phyloP scores from a whole-genome alignment of 345 rosid species.

The Eucalyptus sp. region DNA sequence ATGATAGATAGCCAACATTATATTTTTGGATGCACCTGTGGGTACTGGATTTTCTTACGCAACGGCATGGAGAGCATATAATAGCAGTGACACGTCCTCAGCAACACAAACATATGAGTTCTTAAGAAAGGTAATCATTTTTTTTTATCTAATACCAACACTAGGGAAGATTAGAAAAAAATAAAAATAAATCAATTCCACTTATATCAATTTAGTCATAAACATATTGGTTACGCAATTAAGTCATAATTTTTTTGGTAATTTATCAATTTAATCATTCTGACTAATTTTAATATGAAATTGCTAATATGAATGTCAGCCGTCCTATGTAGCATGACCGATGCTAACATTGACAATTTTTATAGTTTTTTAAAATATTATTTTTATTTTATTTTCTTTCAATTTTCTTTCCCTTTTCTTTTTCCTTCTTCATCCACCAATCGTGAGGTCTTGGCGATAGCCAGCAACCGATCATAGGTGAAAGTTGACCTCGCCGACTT shows the following conservation, averaged over 20 bases:
- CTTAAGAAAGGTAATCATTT: slow-evolving; percentile 8
- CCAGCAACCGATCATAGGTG: accelerated
- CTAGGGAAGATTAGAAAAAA: neutral
- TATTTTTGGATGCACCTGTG: slow-evolving; percentile 23
- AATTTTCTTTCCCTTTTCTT: neutral
- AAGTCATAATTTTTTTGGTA: neutral
- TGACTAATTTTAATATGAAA: no score
- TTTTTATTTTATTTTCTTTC: no score
- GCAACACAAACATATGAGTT: neutral
- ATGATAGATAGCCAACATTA: slow-evolving; percentile 14
- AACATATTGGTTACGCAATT: neutral
- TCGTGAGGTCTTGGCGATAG: neutral
- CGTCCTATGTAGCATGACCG: accelerated
- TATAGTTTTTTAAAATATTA: no score
- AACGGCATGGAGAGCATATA: neutral
- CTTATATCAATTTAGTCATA: neutral
- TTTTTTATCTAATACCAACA: neutral
- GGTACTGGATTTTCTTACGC: slow-evolving; percentile 34
- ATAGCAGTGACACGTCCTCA: neutral
- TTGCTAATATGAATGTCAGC: no score
- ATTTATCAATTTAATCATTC: no score
- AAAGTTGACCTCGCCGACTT: neutral
- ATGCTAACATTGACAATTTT: no score
- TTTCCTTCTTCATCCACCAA: neutral
- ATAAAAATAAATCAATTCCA: no score